Conservation (phyloP, 2,329 filamentous ascomycete species). For the Hansfordia pulvinata region DNA sequence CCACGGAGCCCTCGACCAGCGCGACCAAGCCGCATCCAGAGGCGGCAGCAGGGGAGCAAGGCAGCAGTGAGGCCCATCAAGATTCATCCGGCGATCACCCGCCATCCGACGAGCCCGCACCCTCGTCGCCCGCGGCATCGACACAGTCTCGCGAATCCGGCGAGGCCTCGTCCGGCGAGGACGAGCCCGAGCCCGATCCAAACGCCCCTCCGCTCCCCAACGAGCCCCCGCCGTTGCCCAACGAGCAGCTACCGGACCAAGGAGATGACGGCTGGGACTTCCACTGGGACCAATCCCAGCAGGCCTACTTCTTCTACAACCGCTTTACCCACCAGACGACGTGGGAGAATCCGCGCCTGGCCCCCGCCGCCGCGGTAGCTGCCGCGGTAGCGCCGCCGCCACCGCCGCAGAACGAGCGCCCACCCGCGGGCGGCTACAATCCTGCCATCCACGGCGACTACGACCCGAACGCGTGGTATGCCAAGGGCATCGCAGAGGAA, state of each 20-base stretch:
- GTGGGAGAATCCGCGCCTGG: constrained; percentile 77
- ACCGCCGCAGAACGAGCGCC: constrained; percentile 20
- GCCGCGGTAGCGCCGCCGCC: constrained; percentile 11
- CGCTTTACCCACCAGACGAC: constrained; percentile 61
- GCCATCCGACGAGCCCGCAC: constrained; percentile 2
- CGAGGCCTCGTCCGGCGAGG: constrained; percentile 7
- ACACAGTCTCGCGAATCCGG: constrained; percentile 8
- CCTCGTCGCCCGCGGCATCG: constrained; percentile 4
- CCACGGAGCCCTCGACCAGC: no score
- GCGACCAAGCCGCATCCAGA: no score
- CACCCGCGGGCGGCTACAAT: constrained; percentile 68
- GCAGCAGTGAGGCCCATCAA: constrained; percentile 1
- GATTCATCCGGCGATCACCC: background rate
- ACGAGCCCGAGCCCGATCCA: constrained; percentile 6
- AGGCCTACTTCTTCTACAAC: constrained; percentile 77
- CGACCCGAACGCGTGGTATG: constrained; percentile 92
- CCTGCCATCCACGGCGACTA: constrained; percentile 94
- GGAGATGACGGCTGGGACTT: constrained; percentile 70
- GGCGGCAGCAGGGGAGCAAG: no score
- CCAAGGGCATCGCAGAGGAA: constrained; percentile 37
- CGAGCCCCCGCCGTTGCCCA: constrained; percentile 21
- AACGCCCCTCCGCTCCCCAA: constrained; percentile 21
- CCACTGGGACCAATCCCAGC: constrained; percentile 56
- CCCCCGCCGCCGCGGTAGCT: constrained; percentile 23
- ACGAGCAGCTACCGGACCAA: constrained; percentile 18